Conservation (phyloP, 331 rosid species). For the Phaseolus coccineus region DNA sequence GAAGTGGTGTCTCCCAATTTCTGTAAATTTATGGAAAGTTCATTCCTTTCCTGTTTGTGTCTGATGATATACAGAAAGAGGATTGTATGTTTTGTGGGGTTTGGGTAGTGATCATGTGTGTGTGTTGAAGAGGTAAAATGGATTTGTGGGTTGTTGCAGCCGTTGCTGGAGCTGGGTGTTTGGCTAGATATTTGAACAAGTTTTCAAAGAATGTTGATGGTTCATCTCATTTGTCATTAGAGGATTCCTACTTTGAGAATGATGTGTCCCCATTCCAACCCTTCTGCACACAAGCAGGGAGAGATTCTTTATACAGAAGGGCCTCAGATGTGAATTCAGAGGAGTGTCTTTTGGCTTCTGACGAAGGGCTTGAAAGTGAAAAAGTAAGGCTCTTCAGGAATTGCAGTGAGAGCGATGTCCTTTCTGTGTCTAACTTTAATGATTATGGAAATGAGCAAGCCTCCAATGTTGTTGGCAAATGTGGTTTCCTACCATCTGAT, state of each 20-base stretch:
- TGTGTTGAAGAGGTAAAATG: slow-evolving; percentile 55
- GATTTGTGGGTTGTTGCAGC: slow-evolving; percentile 88
- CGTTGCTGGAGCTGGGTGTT: slow-evolving; percentile 77
- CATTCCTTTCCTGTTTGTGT: slow-evolving; percentile 36
- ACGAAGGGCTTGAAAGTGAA: slow-evolving; percentile 52
- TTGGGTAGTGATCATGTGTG: slow-evolving; percentile 45
- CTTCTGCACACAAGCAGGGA: slow-evolving; percentile 24
- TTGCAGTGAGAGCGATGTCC: slow-evolving; percentile 48
- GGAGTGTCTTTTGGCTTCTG: slow-evolving; percentile 57
- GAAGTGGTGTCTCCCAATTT: slow-evolving; percentile 12
- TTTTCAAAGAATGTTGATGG: slow-evolving; percentile 46
- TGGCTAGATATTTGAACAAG: slow-evolving; percentile 70
- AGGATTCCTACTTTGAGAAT: slow-evolving; percentile 58
- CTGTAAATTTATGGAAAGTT: slow-evolving; percentile 46
- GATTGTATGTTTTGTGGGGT: slow-evolving; percentile 50
- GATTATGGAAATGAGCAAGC: slow-evolving; percentile 47
- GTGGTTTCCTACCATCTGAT: slow-evolving; percentile 38
- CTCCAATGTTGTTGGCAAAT: slow-evolving; percentile 36
- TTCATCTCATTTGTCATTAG: slow-evolving; percentile 45
- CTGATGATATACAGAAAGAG: slow-evolving; percentile 44
- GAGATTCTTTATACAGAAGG: slow-evolving; percentile 47
- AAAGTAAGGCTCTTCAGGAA: slow-evolving; percentile 18
- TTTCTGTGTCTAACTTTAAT: slow-evolving; percentile 50
- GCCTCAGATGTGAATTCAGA: slow-evolving; percentile 41
- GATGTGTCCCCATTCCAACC: slow-evolving; percentile 45